phyloP scores from a whole-genome alignment of 257 asterid species.

The Galeopsis tetrahit region DNA sequence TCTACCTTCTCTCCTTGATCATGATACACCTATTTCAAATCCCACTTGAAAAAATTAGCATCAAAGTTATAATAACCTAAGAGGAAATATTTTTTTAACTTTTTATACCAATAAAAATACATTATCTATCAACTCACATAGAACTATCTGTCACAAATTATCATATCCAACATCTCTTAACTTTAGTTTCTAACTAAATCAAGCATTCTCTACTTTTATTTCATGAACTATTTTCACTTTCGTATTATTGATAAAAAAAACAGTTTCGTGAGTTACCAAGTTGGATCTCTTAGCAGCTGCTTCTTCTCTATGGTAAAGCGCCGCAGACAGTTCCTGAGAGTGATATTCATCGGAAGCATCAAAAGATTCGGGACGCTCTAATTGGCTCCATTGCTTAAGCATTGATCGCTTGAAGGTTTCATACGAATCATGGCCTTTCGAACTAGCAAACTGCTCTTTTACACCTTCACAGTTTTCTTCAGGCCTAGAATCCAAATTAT shows the following conservation, averaged over 20 bases:
- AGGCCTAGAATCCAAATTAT: slow-evolving; percentile 53
- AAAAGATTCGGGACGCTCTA: slow-evolving; percentile 75
- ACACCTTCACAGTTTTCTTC: slow-evolving; percentile 53
- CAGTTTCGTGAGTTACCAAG: slow-evolving; percentile 47
- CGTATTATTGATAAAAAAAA: background rate
- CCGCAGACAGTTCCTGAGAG: slow-evolving; percentile 82
- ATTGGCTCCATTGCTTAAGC: slow-evolving; percentile 76
- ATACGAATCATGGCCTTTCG: slow-evolving; percentile 52
- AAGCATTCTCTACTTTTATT: background rate
- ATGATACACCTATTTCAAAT: slow-evolving; percentile 63
- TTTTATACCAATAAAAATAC: background rate
- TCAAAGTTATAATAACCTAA: slow-evolving; percentile 21
- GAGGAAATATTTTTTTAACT: background rate
- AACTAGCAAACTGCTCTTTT: slow-evolving; percentile 39
- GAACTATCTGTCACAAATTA: background rate
- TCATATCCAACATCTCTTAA: no score
- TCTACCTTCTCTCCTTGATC: slow-evolving; percentile 91
- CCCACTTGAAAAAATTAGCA: slow-evolving; percentile 31
- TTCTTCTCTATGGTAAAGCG: slow-evolving; percentile 71
- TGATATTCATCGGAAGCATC: slow-evolving; percentile 82
- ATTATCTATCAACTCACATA: background rate
- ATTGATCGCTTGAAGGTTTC: slow-evolving; percentile 51
- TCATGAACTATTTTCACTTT: background rate
- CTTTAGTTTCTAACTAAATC: background rate
- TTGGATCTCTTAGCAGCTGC: slow-evolving; percentile 60